Evolutionary conservation across 2,329 filamentous ascomycete species (phyloP).

Genomic region (Beauveria rudraprayagi): DNA sequence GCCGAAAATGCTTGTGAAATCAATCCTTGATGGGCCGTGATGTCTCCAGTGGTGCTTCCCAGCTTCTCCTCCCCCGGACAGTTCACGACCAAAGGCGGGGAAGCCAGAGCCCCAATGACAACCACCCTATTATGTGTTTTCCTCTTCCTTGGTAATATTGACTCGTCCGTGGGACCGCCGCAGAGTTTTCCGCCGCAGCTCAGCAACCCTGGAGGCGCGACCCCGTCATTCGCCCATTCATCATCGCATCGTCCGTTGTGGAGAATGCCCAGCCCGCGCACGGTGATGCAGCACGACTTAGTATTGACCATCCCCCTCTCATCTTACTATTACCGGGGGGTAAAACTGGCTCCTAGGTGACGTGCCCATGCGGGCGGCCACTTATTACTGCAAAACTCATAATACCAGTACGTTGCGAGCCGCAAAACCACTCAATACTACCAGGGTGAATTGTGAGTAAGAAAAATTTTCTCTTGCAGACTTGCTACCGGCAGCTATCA

Average conservation of each 20-base stretch:
- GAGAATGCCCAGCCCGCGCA: background rate
- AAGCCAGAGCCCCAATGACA: background rate
- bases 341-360: background rate
- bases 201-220: background rate
- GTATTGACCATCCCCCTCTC: background rate
- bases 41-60: background rate
- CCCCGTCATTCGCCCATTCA: background rate
- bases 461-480: background rate
- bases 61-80: background rate
- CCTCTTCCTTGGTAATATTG: background rate
- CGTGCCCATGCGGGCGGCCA: background rate
- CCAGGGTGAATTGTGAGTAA: background rate
- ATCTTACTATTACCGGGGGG: background rate
- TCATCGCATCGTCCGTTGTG: background rate
- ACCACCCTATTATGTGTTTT: background rate
- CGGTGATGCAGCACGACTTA: background rate
- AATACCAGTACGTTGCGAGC: background rate
- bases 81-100: background rate
- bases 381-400: background rate
- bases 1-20: conserved; percentile 7
- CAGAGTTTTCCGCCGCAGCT: background rate
- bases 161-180: background rate
- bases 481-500: background rate
- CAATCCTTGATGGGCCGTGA: background rate
- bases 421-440: background rate